These are phyloP conservation scores for Fusarium tuaranense DNA, from an alignment of 2,329 filamentous ascomycete species.

Conservation along the genomic window DNA sequence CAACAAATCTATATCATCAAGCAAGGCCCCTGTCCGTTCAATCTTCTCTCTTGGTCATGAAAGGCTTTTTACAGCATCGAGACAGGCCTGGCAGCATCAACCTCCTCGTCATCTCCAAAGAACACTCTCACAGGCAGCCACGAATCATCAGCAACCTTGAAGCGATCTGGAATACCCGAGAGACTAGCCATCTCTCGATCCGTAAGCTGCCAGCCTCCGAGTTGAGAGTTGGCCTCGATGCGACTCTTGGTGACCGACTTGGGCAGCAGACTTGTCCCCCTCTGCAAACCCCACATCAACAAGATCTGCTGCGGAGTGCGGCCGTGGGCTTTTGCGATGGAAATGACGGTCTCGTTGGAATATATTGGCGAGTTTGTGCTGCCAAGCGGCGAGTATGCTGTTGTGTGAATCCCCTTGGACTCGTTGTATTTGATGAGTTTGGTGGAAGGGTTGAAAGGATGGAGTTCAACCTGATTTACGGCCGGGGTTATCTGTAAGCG, in stretches of 20 bases:
- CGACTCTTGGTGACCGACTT: background rate
- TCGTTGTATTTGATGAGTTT: background rate
- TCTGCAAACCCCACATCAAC: conserved; percentile 5
- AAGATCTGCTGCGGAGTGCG: conserved; percentile 4
- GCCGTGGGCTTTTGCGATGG: background rate
- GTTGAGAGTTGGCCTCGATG: background rate
- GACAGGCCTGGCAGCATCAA: background rate
- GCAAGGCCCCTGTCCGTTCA: background rate
- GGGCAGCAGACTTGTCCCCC: conserved; percentile 1
- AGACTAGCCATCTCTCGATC: background rate
- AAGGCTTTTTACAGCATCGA: background rate
- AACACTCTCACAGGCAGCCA: conserved; percentile 5
- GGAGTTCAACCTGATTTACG: conserved; percentile 76
- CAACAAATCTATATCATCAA: background rate
- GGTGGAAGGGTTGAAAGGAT: conserved; percentile 59
- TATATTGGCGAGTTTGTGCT: conserved; percentile 10
- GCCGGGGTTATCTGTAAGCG: conserved; percentile 63
- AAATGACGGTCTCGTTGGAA: background rate
- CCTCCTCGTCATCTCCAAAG: background rate
- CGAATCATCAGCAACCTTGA: conserved; percentile 7
- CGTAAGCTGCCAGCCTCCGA: background rate
- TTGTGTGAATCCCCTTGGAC: conserved; percentile 1
- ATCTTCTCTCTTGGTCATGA: background rate
- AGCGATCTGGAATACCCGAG: background rate
- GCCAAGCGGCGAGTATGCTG: conserved; percentile 8